Evolutionary conservation across 1,284 basidiomycete genomes (phyloP), one percentile per base, ranked within the genome.

Genomic region (Crucibulum parvulum): DNA sequence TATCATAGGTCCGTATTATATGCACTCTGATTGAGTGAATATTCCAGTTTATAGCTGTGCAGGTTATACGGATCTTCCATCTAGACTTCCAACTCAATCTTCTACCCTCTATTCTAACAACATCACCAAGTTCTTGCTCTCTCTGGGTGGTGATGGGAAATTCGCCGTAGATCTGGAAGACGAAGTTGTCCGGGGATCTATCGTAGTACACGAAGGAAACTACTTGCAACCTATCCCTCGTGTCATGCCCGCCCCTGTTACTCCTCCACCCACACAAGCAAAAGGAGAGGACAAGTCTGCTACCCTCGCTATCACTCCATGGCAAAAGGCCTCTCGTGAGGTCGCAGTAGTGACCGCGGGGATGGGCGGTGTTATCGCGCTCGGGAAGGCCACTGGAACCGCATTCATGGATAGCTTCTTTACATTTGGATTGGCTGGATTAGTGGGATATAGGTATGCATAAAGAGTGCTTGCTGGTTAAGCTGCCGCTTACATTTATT

Each of bases 51-150:
- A 59, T 53, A 3, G 57, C 13, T 47, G n/a, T 51, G 10, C 61
- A 93, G 91, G 92, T 48, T 91, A 90, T 71, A 89, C 90, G 53
- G 93, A 95, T 73, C 80, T 95, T 50, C 90, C 93, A 5, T 94
- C 92, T 24, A 86, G 93, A 38, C 79, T 95, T 43, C 92, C 93
- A 10, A 94, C 93, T 0, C 93, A 95, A 70, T 92, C 92, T 4
- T 93, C 92, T 5, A 93, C 92, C 1, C 80, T 95, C 7, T 95
- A 95, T 75, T 95, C 93, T 10, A 95, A 95, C 76, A 95, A 95
- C 71, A 89, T 95, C 67, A 91, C 91, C 47, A 95, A 95, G 72
- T 94, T 95, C 78, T 82, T 95, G 45, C 81, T 95, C 15, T 93
- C 92, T 2, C 87, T 95, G 1, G 89, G 89, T 9, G 84, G 84